A percentile compares a stretch with the other conserved stretches of the same genome.
phyloP scores from a whole-genome alignment of 352 stramenopile genomes.

The Globisporangium alternatum region DNA sequence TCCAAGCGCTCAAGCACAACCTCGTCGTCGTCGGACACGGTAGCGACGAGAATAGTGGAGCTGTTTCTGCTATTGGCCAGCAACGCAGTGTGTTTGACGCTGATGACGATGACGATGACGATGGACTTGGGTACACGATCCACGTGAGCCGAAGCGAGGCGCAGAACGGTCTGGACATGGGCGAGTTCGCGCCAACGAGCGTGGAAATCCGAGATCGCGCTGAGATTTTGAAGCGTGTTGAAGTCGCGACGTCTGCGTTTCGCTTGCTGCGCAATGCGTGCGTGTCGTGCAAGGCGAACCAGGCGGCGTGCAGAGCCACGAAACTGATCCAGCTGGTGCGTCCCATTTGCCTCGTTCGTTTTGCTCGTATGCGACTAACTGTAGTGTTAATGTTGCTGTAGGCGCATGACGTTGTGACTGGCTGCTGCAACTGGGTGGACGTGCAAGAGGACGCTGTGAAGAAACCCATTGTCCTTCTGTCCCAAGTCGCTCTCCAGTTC shows the following conservation, averaged over 20 bases:
- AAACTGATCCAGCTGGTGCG: constrained; percentile 24
- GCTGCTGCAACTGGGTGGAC: constrained; percentile 55
- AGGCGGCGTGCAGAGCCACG: constrained; percentile 36
- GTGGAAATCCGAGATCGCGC: constrained; percentile 26
- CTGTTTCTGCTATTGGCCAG: not conserved
- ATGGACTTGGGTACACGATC: constrained; percentile 75
- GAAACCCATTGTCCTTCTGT: constrained; percentile 41
- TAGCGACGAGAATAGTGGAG: constrained; percentile 16
- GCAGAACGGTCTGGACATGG: constrained; percentile 23
- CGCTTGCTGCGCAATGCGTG: constrained; percentile 78
- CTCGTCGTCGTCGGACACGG: constrained; percentile 14
- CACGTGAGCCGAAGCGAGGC: constrained; percentile 26
- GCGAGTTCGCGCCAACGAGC: constrained; percentile 27
- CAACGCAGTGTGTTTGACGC: not conserved
- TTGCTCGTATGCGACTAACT: constrained; percentile 11
- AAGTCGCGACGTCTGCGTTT: constrained; percentile 40
- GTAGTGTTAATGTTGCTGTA: constrained; percentile 16
- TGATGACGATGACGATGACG: constrained; percentile 26
- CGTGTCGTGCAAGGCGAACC: constrained; percentile 40
- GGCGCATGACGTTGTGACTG: constrained; percentile 37
- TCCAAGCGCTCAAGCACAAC: constrained; percentile 11
- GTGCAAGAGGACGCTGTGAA: constrained; percentile 51
- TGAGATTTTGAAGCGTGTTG: constrained; percentile 12
- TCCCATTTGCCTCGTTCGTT: not conserved
- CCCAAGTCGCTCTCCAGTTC: constrained; percentile 74